Evolutionary conservation across 2,329 filamentous ascomycete genomes (phyloP).

Genomic region (Fusarium sp.): DNA sequence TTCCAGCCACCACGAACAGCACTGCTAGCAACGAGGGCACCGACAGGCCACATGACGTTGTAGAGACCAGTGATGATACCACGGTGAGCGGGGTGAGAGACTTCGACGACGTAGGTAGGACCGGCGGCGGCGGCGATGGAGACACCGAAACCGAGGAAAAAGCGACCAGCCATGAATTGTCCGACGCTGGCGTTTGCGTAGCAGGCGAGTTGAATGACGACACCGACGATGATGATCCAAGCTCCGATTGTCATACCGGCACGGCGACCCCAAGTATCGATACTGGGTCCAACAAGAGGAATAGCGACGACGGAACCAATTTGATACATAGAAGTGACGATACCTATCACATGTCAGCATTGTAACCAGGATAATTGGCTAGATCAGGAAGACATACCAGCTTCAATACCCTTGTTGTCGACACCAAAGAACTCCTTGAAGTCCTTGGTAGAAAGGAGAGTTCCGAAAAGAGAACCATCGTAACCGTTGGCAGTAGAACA

Average conservation of each 20-base stretch:
- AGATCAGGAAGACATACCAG: slow-evolving; percentile 23
- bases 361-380: no score
- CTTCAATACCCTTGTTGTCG: slow-evolving; percentile 39
- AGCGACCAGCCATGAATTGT: slow-evolving; percentile 67
- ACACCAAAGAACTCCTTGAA: slow-evolving; percentile 62
- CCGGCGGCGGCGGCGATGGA: slow-evolving; percentile 60
- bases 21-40: slow-evolving; percentile 61
- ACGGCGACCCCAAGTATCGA: slow-evolving; percentile 61
- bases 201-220: slow-evolving; percentile 58
- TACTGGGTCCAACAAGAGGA: slow-evolving; percentile 60
- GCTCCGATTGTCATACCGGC: slow-evolving; percentile 61
- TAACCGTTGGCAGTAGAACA: slow-evolving; percentile 49
- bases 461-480: slow-evolving; percentile 64
- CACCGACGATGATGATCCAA: slow-evolving; percentile 57
- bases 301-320: slow-evolving; percentile 62
- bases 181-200: slow-evolving; percentile 37
- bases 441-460: slow-evolving; percentile 58
- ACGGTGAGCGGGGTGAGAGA: slow-evolving; percentile 60
- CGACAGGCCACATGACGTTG: slow-evolving; percentile 60
- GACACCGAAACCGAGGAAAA: slow-evolving; percentile 70
- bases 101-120: slow-evolving; percentile 61
- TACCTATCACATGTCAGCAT: slow-evolving; percentile 26
- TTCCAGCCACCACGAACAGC: slow-evolving; percentile 56
- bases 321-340: slow-evolving; percentile 58
- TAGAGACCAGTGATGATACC: slow-evolving; percentile 67